Evolutionary conservation across 1,139 yeast genomes (phyloP).

Genomic region (Lodderomyces orthopsilosis): DNA sequence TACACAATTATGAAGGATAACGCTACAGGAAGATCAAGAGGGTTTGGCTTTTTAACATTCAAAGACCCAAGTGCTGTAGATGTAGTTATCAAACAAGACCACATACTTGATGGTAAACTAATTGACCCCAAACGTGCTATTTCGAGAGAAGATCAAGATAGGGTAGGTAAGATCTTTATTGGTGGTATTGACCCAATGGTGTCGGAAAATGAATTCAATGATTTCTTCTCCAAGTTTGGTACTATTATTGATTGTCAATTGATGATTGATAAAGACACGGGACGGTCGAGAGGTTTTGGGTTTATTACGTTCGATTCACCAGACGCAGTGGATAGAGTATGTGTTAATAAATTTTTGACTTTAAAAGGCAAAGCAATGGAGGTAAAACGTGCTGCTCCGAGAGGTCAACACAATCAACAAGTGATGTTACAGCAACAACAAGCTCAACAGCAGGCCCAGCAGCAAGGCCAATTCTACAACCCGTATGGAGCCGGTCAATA

Average conservation of each 20-base stretch:
- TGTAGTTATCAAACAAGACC: constrained; percentile 83
- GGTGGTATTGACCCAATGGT: constrained; percentile 98
- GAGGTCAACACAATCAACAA: constrained; percentile 52
- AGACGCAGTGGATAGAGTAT: constrained; percentile 90
- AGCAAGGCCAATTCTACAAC: constrained; percentile 23
- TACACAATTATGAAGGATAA: constrained; percentile 94
- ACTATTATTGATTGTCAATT: constrained; percentile 94
- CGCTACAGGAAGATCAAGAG: constrained; percentile 89
- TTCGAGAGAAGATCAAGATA: constrained; percentile 97
- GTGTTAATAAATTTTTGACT: constrained; percentile 76
- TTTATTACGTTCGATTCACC: constrained; percentile 96
- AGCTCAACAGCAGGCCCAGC: constrained; percentile 23
- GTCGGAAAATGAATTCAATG: constrained; percentile 86
- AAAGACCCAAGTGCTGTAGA: constrained; percentile 80
- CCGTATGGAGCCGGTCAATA: constrained; percentile 19
- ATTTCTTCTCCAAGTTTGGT: constrained; percentile 87
- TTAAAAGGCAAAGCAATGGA: constrained; percentile 92
- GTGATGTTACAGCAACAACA: constrained; percentile 41
- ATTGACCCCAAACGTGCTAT: constrained; percentile 98
- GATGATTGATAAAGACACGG: constrained; percentile 97
- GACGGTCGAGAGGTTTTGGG: constrained; percentile 97
- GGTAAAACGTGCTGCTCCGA: constrained; percentile 97
- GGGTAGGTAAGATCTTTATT: constrained; percentile 94
- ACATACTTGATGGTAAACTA: constrained; percentile 90
- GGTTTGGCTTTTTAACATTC: constrained; percentile 94